Evolutionary conservation across 2,329 filamentous ascomycete species (phyloP), one percentile per base, ranked within the genome.

Genomic region (Kalmusia sp.): DNA sequence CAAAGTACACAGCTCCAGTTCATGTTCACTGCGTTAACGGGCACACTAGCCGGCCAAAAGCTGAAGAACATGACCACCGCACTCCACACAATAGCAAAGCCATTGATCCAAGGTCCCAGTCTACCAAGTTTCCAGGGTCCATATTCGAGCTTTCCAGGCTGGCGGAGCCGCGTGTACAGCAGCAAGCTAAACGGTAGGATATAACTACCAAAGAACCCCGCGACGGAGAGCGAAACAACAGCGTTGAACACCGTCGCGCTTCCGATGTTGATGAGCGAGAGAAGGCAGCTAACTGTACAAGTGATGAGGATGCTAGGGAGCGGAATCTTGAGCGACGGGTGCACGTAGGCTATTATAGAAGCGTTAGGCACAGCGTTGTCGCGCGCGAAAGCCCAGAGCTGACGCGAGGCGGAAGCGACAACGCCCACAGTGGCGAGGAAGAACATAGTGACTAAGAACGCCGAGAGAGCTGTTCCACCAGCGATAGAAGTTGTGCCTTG

Each of bases 201-300:
- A 27, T 60, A 60, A 9, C 54, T 57, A n/a, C 30, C 21, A 15
- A 55, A 55, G 25, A 60, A 33, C 2, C 49, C 51, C 11, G 41
- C 51, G 4, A 55, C 30, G 15, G 22, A 25, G 5, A 58, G 21
- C 15, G 40, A 50, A 4, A 50, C 38, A n/a, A 58, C 43, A 12
- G 17, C 44, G 33, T 33, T 53, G 51, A 57, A 54, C 6, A 45
- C 54, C 2, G 40, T 33, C 17, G 30, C 24, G n/a, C 34, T 30
- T 14, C 77, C 79, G 52, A 81, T 74, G 55, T 79, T 79, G 67
- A 81, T 78, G 27, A 80, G 64, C 0, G 74, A 72, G 24, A 81
- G 69, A 8, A 79, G 65, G 15, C 69, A 57, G 24, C 71, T 69
- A 25, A 77, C 63, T 6, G 69, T 58, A 6, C 75, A 62, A 9